Conservation (phyloP, 208 protist genomes). For the Leishmania major region DNA sequence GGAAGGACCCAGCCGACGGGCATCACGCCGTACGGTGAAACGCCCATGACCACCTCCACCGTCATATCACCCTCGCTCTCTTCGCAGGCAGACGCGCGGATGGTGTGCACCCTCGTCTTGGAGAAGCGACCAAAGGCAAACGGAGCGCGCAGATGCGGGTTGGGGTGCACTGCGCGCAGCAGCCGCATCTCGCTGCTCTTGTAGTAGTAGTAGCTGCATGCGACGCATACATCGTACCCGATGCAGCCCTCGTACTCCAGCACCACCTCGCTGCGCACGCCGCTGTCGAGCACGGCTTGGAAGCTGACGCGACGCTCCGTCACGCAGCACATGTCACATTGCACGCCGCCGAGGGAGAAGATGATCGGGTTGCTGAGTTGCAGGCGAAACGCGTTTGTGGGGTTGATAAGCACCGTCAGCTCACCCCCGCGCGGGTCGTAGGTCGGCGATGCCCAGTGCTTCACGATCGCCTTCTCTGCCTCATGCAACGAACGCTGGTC, state of each 20-base stretch:
- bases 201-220: conserved; percentile 48
- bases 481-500: not conserved
- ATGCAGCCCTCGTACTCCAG: conserved; percentile 19
- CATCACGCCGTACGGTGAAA: conserved; percentile 30
- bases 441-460: conserved; percentile 24
- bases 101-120: conserved; percentile 20
- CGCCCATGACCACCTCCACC: conserved; percentile 25
- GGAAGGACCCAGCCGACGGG: conserved; percentile 44
- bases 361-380: conserved; percentile 29
- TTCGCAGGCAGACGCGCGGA: conserved; percentile 13
- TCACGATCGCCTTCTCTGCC: conserved; percentile 18
- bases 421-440: conserved; percentile 23
- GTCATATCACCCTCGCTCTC: conserved; percentile 5
- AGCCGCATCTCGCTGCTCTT: conserved; percentile 30
- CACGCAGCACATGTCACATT: conserved; percentile 38
- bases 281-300: conserved; percentile 35
- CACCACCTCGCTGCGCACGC: conserved; percentile 22
- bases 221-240: conserved; percentile 51
- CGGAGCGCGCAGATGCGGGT: conserved; percentile 17
- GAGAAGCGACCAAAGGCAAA: conserved; percentile 26
- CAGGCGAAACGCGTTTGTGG: conserved; percentile 30
- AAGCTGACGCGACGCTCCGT: conserved; percentile 12
- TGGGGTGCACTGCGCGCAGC: conserved; percentile 33
- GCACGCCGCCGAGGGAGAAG: conserved; percentile 7
- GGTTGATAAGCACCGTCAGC: conserved; percentile 28